phyloP scores from a whole-genome alignment of 192 early-diverging fungal genomes.

The Entomortierella lignicola region DNA sequence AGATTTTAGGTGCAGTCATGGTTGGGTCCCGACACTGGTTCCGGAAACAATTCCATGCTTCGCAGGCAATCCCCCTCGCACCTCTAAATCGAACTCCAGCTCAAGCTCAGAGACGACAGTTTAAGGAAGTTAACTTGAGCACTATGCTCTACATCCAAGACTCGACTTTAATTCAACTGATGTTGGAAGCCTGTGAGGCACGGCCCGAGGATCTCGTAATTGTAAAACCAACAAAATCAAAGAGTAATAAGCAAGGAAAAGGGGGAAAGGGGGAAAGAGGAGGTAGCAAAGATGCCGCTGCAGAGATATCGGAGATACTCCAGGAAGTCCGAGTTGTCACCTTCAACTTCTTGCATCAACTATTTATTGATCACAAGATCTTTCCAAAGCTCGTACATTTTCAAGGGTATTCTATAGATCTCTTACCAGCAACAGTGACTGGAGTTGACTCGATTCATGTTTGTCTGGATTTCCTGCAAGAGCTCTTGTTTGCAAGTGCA shows the following conservation, averaged over 20 bases:
- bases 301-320: conserved; percentile 8
- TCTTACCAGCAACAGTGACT: conserved; percentile 25
- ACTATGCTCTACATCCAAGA: conserved; percentile 38
- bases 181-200: conserved; percentile 35
- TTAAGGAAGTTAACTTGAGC: conserved; percentile 38
- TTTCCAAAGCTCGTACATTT: conserved; percentile 48
- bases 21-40: conserved; percentile 43
- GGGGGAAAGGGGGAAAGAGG: not conserved
- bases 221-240: not conserved
- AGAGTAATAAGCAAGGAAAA: not conserved
- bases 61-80: conserved; percentile 8
- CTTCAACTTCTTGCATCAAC: conserved; percentile 49
- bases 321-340: conserved; percentile 40
- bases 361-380: conserved; percentile 47
- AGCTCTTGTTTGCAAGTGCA: conserved; percentile 13
- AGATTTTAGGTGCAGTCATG: conserved; percentile 52
- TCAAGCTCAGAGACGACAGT: conserved; percentile 19
- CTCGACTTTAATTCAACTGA: conserved; percentile 21
- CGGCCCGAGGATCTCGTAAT: conserved; percentile 11
- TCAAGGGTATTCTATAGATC: conserved; percentile 42
- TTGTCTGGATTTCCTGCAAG: conserved; percentile 35
- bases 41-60: conserved; percentile 27
- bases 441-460: conserved; percentile 41
- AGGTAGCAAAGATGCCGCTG: not conserved
- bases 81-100: conserved; percentile 14